Conservation (phyloP, 495 filamentous ascomycete genomes). For the Podospora fimiseda region DNA sequence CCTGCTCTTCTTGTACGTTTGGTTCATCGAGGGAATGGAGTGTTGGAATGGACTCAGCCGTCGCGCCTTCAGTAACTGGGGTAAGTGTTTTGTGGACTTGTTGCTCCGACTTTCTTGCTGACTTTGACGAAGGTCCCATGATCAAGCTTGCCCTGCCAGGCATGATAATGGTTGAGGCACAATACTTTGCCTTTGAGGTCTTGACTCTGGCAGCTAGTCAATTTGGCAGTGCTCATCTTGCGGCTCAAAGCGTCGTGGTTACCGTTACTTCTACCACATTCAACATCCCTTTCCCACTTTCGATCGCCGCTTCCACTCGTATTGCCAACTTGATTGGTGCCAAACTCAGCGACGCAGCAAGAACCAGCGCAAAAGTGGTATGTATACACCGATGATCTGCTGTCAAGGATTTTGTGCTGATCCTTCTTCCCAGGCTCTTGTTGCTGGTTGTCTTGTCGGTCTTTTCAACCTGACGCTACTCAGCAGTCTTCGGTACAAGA, state of each 20-base stretch:
- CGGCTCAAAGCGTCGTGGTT: slow-evolving; percentile 47
- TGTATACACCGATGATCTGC: neutral
- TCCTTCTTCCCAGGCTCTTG: slow-evolving; percentile 10
- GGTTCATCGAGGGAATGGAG: slow-evolving; percentile 66
- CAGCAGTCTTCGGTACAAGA: slow-evolving; percentile 42
- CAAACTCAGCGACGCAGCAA: slow-evolving; percentile 55
- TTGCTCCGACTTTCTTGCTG: neutral
- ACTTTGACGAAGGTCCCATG: slow-evolving; percentile 49
- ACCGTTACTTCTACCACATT: slow-evolving; percentile 45
- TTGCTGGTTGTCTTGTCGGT: slow-evolving; percentile 50
- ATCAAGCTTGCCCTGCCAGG: slow-evolving; percentile 73
- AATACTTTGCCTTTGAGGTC: slow-evolving; percentile 70
- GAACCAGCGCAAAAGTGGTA: slow-evolving; percentile 54
- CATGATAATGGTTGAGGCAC: slow-evolving; percentile 78
- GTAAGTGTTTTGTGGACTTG: slow-evolving; percentile 19
- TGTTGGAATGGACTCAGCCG: slow-evolving; percentile 81
- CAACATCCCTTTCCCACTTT: slow-evolving; percentile 50
- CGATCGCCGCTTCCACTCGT: slow-evolving; percentile 49
- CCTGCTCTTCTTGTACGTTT: slow-evolving; percentile 66
- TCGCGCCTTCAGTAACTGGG: slow-evolving; percentile 72
- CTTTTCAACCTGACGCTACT: slow-evolving; percentile 63
- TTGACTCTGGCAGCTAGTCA: slow-evolving; percentile 61
- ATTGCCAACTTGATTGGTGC: slow-evolving; percentile 56
- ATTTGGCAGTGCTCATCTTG: slow-evolving; percentile 57
- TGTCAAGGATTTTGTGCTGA: neutral